phyloP scores from a whole-genome alignment of 257 asterid genomes.

The Plantago ovata region DNA sequence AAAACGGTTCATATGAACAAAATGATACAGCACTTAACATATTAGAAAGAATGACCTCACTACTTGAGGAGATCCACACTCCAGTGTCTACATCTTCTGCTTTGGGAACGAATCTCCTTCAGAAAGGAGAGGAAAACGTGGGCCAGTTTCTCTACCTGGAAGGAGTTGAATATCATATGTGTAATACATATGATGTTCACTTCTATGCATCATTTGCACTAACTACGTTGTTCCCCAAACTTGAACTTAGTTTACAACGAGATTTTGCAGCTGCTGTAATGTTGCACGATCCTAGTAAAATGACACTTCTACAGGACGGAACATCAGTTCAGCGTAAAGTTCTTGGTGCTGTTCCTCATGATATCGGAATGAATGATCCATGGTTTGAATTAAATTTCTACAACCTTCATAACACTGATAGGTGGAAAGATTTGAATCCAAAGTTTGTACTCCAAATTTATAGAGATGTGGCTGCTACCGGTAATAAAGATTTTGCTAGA shows the following conservation, averaged over 20 bases:
- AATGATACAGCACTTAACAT: constrained; percentile 65
- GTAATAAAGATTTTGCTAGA: constrained; percentile 62
- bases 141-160: constrained; percentile 95
- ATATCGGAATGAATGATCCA: constrained; percentile 91
- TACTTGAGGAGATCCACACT: constrained; percentile 55
- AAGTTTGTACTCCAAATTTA: constrained; percentile 92
- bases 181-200: constrained; percentile 92
- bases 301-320: constrained; percentile 62
- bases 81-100: constrained; percentile 65
- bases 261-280: constrained; percentile 94
- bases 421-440: constrained; percentile 98
- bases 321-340: constrained; percentile 58
- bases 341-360: constrained; percentile 98
- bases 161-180: constrained; percentile 95
- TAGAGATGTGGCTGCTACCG: constrained; percentile 79
- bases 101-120: constrained; percentile 66
- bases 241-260: constrained; percentile 90
- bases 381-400: constrained; percentile 91
- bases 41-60: constrained; percentile 75
- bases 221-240: constrained; percentile 68
- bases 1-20: constrained; percentile 26
- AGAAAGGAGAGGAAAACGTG: constrained; percentile 72
- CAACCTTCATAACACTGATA: constrained; percentile 73
- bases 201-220: constrained; percentile 88
- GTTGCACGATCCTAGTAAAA: constrained; percentile 91